A percentile compares a stretch with the other conserved stretches of the same genome.
Evolutionary conservation across 345 rosid genomes (phyloP).

Genomic region (Mangifera indica): DNA sequence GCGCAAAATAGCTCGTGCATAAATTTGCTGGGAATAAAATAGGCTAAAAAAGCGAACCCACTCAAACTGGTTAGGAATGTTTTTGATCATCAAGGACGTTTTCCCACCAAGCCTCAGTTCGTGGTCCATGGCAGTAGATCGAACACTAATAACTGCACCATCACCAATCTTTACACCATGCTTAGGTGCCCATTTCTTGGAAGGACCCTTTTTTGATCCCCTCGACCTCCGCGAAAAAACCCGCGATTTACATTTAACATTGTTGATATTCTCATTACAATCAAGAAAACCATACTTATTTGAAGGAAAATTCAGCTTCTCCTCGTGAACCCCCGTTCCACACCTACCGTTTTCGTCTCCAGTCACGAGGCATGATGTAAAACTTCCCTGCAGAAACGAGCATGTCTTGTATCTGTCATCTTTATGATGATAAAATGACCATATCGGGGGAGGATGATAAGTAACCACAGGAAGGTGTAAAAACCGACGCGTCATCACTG

Average conservation of each 20-base stretch:
- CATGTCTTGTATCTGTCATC: not conserved
- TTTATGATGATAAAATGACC: not conserved
- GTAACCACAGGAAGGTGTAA: not conserved
- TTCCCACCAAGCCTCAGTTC: slow-evolving; percentile 7
- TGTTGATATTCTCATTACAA: not conserved
- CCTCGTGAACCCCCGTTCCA: not conserved
- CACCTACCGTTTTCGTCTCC: not conserved
- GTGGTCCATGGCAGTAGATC: not conserved
- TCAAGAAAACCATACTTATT: not conserved
- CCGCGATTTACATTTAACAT: not conserved
- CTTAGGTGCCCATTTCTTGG: not conserved
- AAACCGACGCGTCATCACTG: not conserved
- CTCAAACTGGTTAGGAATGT: slow-evolving; percentile 48
- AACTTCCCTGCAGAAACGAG: not conserved
- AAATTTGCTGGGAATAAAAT: no score
- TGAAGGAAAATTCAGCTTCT: not conserved
- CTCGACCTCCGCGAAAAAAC: not conserved
- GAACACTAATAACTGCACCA: not conserved
- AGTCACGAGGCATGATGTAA: not conserved
- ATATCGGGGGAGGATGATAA: not conserved
- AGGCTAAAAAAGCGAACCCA: slow-evolving; percentile 13
- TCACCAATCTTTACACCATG: not conserved
- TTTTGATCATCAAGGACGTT: slow-evolving; percentile 44
- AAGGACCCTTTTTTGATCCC: not conserved
- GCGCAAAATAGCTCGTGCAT: no score